Percentiles rank a stretch among this genome's conserved stretches.
These are phyloP conservation scores for Arachnopeziza araneosa DNA, from an alignment of 2,329 filamentous ascomycete genomes.

Conservation along the genomic window DNA sequence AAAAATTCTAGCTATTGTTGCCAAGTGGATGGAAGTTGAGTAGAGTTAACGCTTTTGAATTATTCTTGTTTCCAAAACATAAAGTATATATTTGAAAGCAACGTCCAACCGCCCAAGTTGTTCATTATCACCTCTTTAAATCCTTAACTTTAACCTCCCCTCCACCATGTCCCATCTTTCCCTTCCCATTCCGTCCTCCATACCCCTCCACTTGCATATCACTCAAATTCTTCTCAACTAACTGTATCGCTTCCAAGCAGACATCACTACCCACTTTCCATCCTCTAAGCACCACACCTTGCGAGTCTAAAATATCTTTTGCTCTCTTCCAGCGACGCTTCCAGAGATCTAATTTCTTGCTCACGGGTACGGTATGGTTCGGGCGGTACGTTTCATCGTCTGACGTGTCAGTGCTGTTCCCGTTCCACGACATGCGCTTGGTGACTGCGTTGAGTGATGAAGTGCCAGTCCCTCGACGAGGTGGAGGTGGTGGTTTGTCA, in stretches of 20 bases:
- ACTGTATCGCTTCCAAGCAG: conserved; percentile 55
- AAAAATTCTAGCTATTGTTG: too few species aligned
- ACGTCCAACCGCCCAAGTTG: too few species aligned
- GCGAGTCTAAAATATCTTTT: conserved; percentile 53
- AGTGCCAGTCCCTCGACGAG: conserved; percentile 12
- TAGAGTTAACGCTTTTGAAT: too few species aligned
- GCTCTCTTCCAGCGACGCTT: conserved; percentile 60
- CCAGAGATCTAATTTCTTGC: conserved; percentile 72
- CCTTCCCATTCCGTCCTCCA: conserved; percentile 18
- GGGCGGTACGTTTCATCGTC: conserved; percentile 24
- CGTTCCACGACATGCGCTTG: conserved; percentile 19
- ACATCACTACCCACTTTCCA: conserved; percentile 72
- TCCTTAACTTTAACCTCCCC: conserved; percentile 31
- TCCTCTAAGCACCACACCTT: conserved; percentile 63
- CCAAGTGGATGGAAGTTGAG: too few species aligned
- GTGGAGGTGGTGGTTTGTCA: conserved; percentile 18
- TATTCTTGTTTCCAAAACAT: too few species aligned
- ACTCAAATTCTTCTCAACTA: conserved; percentile 52
- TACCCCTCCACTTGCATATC: conserved; percentile 36
- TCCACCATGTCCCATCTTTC: conserved; percentile 27
- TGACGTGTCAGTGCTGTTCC: conserved; percentile 22
- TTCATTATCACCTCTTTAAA: conserved; percentile 17
- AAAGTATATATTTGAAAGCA: too few species aligned
- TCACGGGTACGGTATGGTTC: conserved; percentile 31
- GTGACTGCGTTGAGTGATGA: conserved; percentile 8